Evolutionary conservation across 371 early-diverging fungal genomes (phyloP).

Genomic region (Cokeromyces recurvatus): DNA sequence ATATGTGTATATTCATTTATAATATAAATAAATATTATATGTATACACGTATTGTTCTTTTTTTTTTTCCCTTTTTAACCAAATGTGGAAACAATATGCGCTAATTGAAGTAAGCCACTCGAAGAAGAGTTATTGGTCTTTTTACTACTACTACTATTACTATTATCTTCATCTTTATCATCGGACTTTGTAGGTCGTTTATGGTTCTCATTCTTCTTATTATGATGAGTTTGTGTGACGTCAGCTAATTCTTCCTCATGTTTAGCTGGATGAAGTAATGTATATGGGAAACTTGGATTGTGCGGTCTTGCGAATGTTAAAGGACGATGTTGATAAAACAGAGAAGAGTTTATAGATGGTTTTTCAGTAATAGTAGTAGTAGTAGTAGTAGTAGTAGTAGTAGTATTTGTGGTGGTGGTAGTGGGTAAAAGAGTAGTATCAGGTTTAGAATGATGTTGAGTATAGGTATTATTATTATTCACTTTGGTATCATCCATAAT

Average conservation of each 20-base stretch:
- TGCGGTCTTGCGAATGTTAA: slow-evolving; percentile 17
- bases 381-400: not conserved
- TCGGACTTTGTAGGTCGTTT: not conserved
- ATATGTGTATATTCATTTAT: too few relatives aligned
- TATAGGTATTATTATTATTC: not conserved
- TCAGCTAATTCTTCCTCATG: slow-evolving; percentile 5
- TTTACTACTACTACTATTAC: not conserved
- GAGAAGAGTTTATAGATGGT: not conserved
- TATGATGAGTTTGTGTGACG: slow-evolving; percentile 13
- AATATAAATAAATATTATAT: not conserved
- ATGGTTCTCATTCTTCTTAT: slow-evolving; percentile 5
- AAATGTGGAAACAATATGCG: slow-evolving; percentile 43
- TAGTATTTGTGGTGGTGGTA: not conserved
- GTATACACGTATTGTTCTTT: too few relatives aligned
- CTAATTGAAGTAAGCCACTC: slow-evolving; percentile 25
- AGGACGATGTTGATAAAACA: slow-evolving; percentile 32
- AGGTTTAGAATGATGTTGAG: too few relatives aligned
- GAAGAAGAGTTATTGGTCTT: slow-evolving; percentile 9
- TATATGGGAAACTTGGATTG: slow-evolving; percentile 17
- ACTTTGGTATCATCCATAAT: slow-evolving; percentile 11
- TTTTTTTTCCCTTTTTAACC: slow-evolving; percentile 25
- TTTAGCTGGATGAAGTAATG: slow-evolving; percentile 28
- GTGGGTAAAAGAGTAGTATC: too few relatives aligned
- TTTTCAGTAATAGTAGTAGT: not conserved
- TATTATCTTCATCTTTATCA: slow-evolving; percentile 3